Evolutionary conservation across 352 stramenopile species (phyloP).

Genomic region (Phytophthora parvispora): DNA sequence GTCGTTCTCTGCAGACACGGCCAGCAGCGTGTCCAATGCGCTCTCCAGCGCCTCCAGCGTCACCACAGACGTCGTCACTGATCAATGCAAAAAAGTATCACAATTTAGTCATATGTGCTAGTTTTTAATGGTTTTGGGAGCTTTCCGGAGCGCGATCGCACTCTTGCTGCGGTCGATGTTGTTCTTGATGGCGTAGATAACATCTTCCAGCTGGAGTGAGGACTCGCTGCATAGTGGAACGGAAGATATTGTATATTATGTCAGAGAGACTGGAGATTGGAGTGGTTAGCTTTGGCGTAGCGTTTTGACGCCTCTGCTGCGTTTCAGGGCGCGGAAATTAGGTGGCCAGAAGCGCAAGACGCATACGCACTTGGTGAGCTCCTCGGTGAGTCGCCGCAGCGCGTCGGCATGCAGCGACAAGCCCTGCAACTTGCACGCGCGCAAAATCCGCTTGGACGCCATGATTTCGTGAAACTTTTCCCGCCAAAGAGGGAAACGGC

Average conservation of each 20-base stretch:
- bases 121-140: background rate
- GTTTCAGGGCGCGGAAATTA: constrained; percentile 8
- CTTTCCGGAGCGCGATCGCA: constrained; percentile 29
- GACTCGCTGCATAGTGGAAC: constrained; percentile 53
- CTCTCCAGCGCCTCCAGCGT: constrained; percentile 86
- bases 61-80: constrained; percentile 88
- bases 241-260: constrained; percentile 4
- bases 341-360: constrained; percentile 4
- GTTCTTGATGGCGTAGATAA: constrained; percentile 91
- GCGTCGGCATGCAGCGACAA: constrained; percentile 84
- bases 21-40: constrained; percentile 84
- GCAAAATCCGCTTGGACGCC: constrained; percentile 85
- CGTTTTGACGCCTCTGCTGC: constrained; percentile 5
- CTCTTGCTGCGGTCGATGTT: constrained; percentile 91
- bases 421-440: constrained; percentile 87
- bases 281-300: background rate
- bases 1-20: constrained; percentile 83
- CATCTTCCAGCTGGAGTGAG: constrained; percentile 82
- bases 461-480: constrained; percentile 42
- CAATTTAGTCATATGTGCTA: background rate
- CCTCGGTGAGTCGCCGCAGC: constrained; percentile 65
- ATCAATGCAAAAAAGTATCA: background rate
- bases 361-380: constrained; percentile 67
- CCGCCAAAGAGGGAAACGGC: constrained; percentile 18
- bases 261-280: background rate